Evolutionary conservation across 805 yeast genomes (phyloP), one percentile per base, ranked within the genome.

Genomic region (Barnettozyma californica): DNA sequence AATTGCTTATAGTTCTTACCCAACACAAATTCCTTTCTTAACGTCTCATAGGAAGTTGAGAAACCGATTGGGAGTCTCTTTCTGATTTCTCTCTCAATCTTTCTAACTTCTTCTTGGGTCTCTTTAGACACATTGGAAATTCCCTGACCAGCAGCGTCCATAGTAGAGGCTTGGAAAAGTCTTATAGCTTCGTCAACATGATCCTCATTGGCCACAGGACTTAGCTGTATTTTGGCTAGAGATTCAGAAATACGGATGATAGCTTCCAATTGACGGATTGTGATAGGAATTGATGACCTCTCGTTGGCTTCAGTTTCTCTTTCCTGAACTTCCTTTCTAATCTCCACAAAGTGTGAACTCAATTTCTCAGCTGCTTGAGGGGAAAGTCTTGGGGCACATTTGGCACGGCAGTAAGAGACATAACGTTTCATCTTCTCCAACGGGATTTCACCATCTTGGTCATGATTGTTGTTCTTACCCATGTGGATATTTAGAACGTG

Each of bases 131-230:
- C 79, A 5, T 78, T 70, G 44, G 63, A 68, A 18, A 76, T 76
- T 48, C 75, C 78, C 56, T 72, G 73, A 31, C 66, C 59, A 10
- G 88, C 92, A 1, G 99, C 99, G 63, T 91, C 91, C 95, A 94
- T 90, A 0, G 99, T 94, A 1, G 99, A 94, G 0, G 99, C 97
- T 52, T 87, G 87, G 68, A 94, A 94, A 53, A 94, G 71, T 60
- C 99, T 73, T 53, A 94, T 87, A 0, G 98, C 97, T 64, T 94
- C 99, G 59, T 88, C 92, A 26, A 94, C 99, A 63, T 94, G 98
- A 54, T 80, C 84, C 58, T 82, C 94, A 9, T 81, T 77, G 3
- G 97, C 98, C 16, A 89, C 76, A 1, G 97, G 92, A 13, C 84
- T 76, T 48, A 94, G 70, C 48, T 83, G 83, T 50, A 94, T 66